Evolutionary conservation across 306 rosid species (phyloP), one percentile per base, ranked within the genome.

Genomic region (Astragalus glycyphyllos): DNA sequence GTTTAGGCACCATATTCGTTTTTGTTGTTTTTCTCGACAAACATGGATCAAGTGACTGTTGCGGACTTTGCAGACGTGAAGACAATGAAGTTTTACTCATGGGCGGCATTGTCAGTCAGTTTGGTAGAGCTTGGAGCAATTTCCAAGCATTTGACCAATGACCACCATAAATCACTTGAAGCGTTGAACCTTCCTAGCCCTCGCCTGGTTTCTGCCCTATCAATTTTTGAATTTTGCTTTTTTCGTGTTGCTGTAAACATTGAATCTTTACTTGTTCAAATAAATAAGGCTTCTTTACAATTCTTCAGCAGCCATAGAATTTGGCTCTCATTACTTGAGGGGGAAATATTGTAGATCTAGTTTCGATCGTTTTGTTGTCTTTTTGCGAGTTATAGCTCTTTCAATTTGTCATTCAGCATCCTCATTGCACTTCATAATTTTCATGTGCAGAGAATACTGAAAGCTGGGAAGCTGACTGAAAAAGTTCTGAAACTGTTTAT

Each of bases 401-500:
- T 50, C 4, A 8, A 67, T 73, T 34, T 62, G 11, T 35, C 32
- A 7, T 46, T 68, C 70, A 8, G 65, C 58, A 47, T 69, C 70
- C 53, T 77, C 54, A 68, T 14, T 12, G 54, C 63, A 49, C 72
- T 20, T 16, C 42, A 0, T 69, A 5, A 38, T 58, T 78, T 54
- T 74, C 60, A 32, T 76, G 79, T 47, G 58, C 90, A 95, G 99
- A 90, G 82, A 89, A 87, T 96, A 12, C 61, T 91, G 87, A 81
- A 48, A 37, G 97, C 99, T 50, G 97, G 99, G 48, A 95, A 91
- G 78, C 83, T 95, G 72, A 95, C 83, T 60, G 96, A 91, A 84
- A 91, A 87, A 75, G 86, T 95, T 76, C 81, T 95, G 83, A 91
- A 83, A 77, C 82, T 91, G 75, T 91, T 89, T 35, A 37, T 89